phyloP scores from a whole-genome alignment of 257 asterid genomes.

The Fraxinus americana region DNA sequence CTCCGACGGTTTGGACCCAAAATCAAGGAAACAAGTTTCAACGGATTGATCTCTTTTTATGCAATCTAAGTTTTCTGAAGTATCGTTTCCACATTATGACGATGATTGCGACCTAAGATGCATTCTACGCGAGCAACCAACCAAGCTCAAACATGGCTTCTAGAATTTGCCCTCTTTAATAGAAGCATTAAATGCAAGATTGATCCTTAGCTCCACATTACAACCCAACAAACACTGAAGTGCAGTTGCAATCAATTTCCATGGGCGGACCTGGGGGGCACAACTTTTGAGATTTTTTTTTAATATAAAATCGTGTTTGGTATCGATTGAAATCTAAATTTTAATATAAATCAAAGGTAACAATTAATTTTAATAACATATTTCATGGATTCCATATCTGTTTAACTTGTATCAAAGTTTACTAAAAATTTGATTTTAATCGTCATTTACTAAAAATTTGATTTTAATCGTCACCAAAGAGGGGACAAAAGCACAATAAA shows the following conservation, averaged over 20 bases:
- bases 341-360: no score
- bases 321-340: no score
- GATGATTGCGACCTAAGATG: slow-evolving; percentile 45
- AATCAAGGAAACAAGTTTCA: slow-evolving; percentile 60
- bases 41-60: slow-evolving; percentile 44
- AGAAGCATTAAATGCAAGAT: slow-evolving; percentile 32
- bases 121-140: slow-evolving; percentile 66
- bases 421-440: no score
- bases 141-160: slow-evolving; percentile 51
- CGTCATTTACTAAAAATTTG: no score
- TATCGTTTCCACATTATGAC: slow-evolving; percentile 46
- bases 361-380: no score
- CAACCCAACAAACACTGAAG: slow-evolving; percentile 71
- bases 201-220: slow-evolving; percentile 76
- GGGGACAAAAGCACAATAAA: no score
- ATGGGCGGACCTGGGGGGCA: no score
- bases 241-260: slow-evolving; percentile 82
- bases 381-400: no score
- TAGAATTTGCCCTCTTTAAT: slow-evolving; percentile 35
- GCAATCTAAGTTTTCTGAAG: slow-evolving; percentile 46
- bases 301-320: no score
- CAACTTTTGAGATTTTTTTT: no score
- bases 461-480: no score
- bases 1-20: slow-evolving; percentile 53
- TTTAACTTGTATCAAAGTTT: no score